Base-by-base conservation (phyloP, 1,139 yeast genomes). In the Taiozyma onychis region DNA sequence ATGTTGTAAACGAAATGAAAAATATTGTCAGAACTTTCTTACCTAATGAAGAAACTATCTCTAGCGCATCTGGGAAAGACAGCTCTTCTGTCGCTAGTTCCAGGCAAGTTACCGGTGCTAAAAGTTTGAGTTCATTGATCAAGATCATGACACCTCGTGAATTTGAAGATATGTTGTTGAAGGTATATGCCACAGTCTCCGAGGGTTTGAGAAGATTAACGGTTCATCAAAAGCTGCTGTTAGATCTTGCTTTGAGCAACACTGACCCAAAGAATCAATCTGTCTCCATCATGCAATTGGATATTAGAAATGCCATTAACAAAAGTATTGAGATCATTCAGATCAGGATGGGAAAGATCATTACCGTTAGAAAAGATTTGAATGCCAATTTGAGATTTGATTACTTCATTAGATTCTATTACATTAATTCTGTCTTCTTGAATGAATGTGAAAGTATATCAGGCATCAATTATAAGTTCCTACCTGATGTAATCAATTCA, bases 361-460 rank as follows among this genome's bases (percentile, higher is more conserved):
- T 91, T 22, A 80, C 82, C 52, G 96, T 88, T 7, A 76, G 98
- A 53, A 81, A 84, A 64, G 90, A 84, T 47, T 81, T 86, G 55
- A 82, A 82, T 14, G 79, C 88, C 0, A 78, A 75, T 44, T 66
- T 85, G 37, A 67, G 83, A 2, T 69, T 74, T 42, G 71, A 76
- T 9, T 76, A 74, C 55, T 89, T 90, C 65, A 65, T 88, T 49
- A 73, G 81, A 51, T 76, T 89, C 47, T 88, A 84, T 66, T 75
- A 86, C 4, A 71, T 88, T 22, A 80, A 84, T 47, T 78, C 84
- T 1, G 75, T 85, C 26, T 91, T 90, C 62, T 72, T 90, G 39
- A 80, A 81, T 47, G 96, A 89, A 63, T 88, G 97, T 66, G 99
- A 93, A 65, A 74, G 83, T 14, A 80, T 91, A 8, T 83, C 89